Percentiles rank a stretch among this genome's conserved stretches.
Evolutionary conservation across 2,329 filamentous ascomycete species (phyloP).

Genomic region (Aspergillus neoniger): DNA sequence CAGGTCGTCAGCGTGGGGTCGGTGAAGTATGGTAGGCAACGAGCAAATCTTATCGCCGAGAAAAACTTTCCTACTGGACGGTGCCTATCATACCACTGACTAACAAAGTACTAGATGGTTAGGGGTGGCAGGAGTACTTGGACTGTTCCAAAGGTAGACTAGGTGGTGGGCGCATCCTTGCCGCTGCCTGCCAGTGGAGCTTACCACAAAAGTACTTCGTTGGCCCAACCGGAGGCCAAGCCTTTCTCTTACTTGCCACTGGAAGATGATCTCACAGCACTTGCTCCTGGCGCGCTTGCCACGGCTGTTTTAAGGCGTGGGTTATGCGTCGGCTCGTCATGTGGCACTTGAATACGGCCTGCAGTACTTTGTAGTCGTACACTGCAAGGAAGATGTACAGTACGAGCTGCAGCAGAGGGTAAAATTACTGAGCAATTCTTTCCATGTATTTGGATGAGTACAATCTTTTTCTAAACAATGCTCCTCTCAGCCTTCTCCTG

Average conservation of each 20-base stretch:
- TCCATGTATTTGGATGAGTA: not conserved
- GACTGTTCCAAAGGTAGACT: not conserved
- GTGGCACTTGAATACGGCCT: not conserved
- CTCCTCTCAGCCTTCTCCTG: constrained; percentile 21
- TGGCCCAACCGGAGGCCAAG: not conserved
- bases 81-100: too few relatives aligned
- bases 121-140: not conserved
- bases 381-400: not conserved
- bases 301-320: not conserved
- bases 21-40: too few relatives aligned
- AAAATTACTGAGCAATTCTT: not conserved
- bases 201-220: not conserved
- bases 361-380: not conserved
- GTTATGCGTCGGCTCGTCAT: not conserved
- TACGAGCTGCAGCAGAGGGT: not conserved
- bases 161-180: not conserved
- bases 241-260: not conserved
- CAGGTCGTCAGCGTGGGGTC: too few relatives aligned
- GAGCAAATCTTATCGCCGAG: too few relatives aligned
- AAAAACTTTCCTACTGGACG: too few relatives aligned
- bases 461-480: constrained; percentile 14
- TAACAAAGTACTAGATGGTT: too few relatives aligned
- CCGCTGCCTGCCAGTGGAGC: not conserved
- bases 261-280: not conserved
- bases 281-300: not conserved